These are phyloP conservation scores for Xylaria sp. DNA, from an alignment of 2,329 filamentous ascomycete species.

Conservation along the genomic window DNA sequence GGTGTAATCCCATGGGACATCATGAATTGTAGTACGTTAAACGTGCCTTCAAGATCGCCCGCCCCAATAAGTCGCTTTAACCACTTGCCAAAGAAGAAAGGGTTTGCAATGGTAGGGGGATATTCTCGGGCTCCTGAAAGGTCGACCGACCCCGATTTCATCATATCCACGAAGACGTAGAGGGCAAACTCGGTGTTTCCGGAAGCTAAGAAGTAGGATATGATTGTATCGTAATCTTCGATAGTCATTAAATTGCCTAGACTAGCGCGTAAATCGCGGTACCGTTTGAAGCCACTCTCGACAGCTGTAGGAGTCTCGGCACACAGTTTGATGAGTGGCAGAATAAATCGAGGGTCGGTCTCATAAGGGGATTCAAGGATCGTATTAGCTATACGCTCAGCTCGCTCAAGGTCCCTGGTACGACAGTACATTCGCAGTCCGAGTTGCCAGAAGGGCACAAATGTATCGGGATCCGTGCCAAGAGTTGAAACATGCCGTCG, in stretches of 20 bases:
- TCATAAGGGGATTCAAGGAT: conserved; percentile 54
- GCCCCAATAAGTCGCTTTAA: conserved; percentile 80
- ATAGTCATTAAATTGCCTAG: conserved; percentile 68
- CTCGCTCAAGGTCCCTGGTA: conserved; percentile 62
- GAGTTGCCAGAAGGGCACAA: conserved; percentile 65
- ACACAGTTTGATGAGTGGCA: conserved; percentile 74
- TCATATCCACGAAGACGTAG: conserved; percentile 87
- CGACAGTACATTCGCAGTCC: conserved; percentile 69
- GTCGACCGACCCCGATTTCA: conserved; percentile 66
- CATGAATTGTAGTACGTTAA: conserved; percentile 78
- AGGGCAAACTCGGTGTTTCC: conserved; percentile 71
- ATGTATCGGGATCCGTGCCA: conserved; percentile 54
- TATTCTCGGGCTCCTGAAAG: conserved; percentile 50
- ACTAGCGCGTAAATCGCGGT: conserved; percentile 66
- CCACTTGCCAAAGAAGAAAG: conserved; percentile 88
- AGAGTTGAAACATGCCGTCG: conserved; percentile 61
- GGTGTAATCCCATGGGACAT: conserved; percentile 69
- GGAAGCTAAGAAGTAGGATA: conserved; percentile 71
- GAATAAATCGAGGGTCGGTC: conserved; percentile 60
- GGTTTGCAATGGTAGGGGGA: conserved; percentile 64
- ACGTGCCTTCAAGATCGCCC: conserved; percentile 72
- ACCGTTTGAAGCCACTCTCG: conserved; percentile 69
- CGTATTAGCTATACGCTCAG: conserved; percentile 60
- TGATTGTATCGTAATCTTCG: conserved; percentile 77
- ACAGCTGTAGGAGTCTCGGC: conserved; percentile 56